These are phyloP conservation scores for Globisporangium orthogonon DNA, from an alignment of 352 stramenopile genomes.

Conservation along the genomic window DNA sequence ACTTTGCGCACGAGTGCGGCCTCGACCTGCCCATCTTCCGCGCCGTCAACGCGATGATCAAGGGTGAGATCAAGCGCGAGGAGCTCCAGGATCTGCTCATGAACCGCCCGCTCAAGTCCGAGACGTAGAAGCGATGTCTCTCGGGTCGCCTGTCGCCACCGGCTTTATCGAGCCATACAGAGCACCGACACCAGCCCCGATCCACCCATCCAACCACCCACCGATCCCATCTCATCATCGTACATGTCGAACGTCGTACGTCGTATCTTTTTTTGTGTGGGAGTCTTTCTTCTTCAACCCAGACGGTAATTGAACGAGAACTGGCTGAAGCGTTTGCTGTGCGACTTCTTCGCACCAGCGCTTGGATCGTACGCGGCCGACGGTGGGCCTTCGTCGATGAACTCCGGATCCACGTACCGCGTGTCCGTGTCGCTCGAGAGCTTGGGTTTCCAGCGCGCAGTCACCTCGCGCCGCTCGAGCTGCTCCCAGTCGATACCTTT, in stretches of 20 bases:
- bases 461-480: conserved; percentile 60
- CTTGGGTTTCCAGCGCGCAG: conserved; percentile 78
- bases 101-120: conserved; percentile 75
- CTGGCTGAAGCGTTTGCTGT: conserved; percentile 85
- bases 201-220: too few relatives aligned
- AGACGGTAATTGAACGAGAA: conserved; percentile 89
- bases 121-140: conserved; percentile 31
- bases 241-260: background rate
- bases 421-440: conserved; percentile 83
- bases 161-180: too few relatives aligned
- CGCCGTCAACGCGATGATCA: conserved; percentile 82
- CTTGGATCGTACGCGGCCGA: conserved; percentile 78
- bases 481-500: conserved; percentile 68
- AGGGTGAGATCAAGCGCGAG: conserved; percentile 68
- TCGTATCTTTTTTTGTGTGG: background rate
- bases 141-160: too few relatives aligned
- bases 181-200: background rate
- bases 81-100: conserved; percentile 72
- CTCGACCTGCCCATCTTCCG: conserved; percentile 90
- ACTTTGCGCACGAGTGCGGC: conserved; percentile 87
- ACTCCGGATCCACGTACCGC: conserved; percentile 85
- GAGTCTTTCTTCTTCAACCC: too few relatives aligned
- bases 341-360: conserved; percentile 44
- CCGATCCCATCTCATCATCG: background rate
- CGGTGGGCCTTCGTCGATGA: conserved; percentile 80